Percentiles rank a stretch among this genome's conserved stretches.
These are phyloP conservation scores for Nannochloropsis gaditana DNA, from an alignment of 108 stramenopile species.

Conservation along the genomic window DNA sequence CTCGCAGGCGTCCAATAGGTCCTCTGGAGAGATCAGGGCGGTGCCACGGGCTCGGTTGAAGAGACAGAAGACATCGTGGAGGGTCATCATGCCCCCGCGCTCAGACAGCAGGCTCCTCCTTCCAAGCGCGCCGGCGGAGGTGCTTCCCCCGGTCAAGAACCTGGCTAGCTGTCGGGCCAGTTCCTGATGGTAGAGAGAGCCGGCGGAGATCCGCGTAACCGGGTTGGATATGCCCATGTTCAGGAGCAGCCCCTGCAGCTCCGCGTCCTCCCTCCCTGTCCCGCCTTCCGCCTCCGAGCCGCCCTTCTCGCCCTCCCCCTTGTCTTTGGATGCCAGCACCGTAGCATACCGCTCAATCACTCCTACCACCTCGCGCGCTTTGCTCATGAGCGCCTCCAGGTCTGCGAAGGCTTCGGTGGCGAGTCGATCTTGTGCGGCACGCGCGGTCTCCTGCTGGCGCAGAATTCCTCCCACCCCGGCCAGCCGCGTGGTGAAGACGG, in stretches of 20 bases:
- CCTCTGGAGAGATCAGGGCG: slow-evolving; percentile 88
- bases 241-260: slow-evolving; percentile 25
- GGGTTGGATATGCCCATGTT: slow-evolving; percentile 87
- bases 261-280: slow-evolving; percentile 23
- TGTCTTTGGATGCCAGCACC: slow-evolving; percentile 24
- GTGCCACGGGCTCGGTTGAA: slow-evolving; percentile 90
- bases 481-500: background rate
- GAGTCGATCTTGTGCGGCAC: slow-evolving; percentile 32
- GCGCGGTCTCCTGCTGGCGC: slow-evolving; percentile 41
- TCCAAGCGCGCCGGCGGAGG: slow-evolving; percentile 21
- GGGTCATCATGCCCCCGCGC: slow-evolving; percentile 56
- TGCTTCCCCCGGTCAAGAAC: slow-evolving; percentile 79
- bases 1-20: slow-evolving; percentile 69
- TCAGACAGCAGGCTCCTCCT: background rate
- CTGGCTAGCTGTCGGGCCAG: slow-evolving; percentile 91
- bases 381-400: slow-evolving; percentile 44
- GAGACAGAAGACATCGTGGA: slow-evolving; percentile 59
- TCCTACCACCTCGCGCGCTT: slow-evolving; percentile 44
- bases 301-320: background rate
- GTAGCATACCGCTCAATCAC: slow-evolving; percentile 43
- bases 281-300: background rate
- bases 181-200: slow-evolving; percentile 69
- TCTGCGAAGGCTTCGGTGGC: slow-evolving; percentile 49
- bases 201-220: slow-evolving; percentile 66
- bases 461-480: slow-evolving; percentile 48